Evolutionary conservation across 2,329 filamentous ascomycete species (phyloP).

Genomic region (Paecilomyces sp.): DNA sequence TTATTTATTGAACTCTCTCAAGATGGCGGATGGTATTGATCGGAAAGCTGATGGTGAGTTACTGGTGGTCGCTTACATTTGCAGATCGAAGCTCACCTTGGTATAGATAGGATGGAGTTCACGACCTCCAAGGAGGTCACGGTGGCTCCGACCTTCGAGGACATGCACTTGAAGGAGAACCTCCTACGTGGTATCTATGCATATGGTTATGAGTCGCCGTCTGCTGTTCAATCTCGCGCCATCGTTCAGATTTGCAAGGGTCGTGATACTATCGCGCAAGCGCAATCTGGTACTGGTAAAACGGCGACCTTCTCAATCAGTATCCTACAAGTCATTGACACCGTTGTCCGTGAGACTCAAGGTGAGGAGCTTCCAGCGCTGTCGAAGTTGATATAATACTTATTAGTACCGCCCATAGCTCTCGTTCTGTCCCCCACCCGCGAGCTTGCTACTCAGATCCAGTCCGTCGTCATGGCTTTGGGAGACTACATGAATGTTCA

Average conservation of each 20-base stretch:
- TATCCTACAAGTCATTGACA: conserved; percentile 93
- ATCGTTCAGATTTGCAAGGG: conserved; percentile 99
- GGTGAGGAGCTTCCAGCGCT: conserved; percentile 28
- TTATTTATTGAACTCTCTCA: conserved; percentile 24
- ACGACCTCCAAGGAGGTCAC: conserved; percentile 96
- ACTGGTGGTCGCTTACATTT: background rate
- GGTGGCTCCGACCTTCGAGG: conserved; percentile 83
- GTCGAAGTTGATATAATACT: background rate
- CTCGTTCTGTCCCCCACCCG: conserved; percentile 93
- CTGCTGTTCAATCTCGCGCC: conserved; percentile 92
- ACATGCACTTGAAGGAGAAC: conserved; percentile 96
- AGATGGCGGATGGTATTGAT: conserved; percentile 89
- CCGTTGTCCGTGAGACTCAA: conserved; percentile 83
- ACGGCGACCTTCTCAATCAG: conserved; percentile 95
- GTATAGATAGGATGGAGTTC: conserved; percentile 86
- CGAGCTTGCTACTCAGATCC: conserved; percentile 95
- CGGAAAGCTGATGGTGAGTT: conserved; percentile 66
- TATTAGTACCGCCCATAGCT: conserved; percentile 40
- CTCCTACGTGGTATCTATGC: conserved; percentile 95
- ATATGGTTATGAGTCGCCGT: conserved; percentile 97
- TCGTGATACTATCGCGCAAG: conserved; percentile 96
- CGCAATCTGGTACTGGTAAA: conserved; percentile 94
- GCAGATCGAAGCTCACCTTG: conserved; percentile 10
- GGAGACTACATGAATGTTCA: conserved; percentile 99
- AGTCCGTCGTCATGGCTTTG: conserved; percentile 98